Evolutionary conservation across 371 early-diverging fungal species (phyloP), one percentile per base, ranked within the genome.

Genomic region (Mortierella sp.): DNA sequence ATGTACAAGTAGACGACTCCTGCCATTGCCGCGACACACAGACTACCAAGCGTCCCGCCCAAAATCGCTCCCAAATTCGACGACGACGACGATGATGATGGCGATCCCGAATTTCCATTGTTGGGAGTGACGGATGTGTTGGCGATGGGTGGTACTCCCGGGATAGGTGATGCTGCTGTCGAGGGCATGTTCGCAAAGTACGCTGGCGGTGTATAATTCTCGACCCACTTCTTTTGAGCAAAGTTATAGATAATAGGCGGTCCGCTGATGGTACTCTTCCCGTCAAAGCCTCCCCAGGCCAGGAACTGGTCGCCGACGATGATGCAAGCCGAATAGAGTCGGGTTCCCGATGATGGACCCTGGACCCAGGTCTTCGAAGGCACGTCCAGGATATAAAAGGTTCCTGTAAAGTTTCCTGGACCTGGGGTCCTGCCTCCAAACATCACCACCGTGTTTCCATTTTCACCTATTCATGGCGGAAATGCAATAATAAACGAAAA

Each of bases 371-470:
- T 66, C 2, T 16, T 47, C 10, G 71, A 40, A 4, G 66, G 34
- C 11, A 79, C 52, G 16, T 79, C 71, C 26, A 79, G 64, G 40
- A 67, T 48, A 55, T 79, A 73, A 19, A 79, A 24, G 4, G 13
- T 34, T 6, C 37, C 44, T 22, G 64, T 64, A 16, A 64, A 75
- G 16, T 41, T 64, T 48, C 13, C 19, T 41, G 65, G 65, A 11
- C 26, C 22, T 37, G 61, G 61, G 2, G 37, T 61, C 39, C 78
- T 68, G 47, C 79, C 79, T n/a, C 80, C 77, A 73, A 70, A 80
- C 7, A 80, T 53, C 22, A 76, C 73, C 26, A 76, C 43, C 8
- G 53, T 80, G 19, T 63, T 69, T 39, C 80, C 72, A 53, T 76
- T 73, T 24, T 80, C 80, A 31, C 72, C 80, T 80, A 37, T 61